Evolutionary conservation across 257 asterid genomes (phyloP).

Genomic region (Echium plantagineum): DNA sequence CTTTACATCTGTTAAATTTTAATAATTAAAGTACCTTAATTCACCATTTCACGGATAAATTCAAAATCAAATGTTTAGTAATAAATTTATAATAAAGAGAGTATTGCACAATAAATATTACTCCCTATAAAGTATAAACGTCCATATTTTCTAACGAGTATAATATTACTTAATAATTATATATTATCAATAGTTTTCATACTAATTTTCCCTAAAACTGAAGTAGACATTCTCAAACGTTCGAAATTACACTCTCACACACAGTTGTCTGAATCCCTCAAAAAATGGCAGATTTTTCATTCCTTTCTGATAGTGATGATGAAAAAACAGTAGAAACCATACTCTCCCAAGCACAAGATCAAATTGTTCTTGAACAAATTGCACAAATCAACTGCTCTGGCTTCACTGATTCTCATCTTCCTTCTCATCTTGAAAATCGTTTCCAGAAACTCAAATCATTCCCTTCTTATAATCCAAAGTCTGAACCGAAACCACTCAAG

Average conservation of each 20-base stretch:
- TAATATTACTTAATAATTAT: no score
- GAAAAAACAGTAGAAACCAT: slow-evolving; percentile 73
- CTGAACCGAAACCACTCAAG: neutral
- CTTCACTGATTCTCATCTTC: slow-evolving; percentile 51
- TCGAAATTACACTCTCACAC: no score
- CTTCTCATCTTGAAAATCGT: slow-evolving; percentile 66
- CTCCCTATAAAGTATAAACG: no score
- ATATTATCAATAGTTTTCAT: neutral
- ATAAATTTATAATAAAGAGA: no score
- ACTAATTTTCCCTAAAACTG: neutral
- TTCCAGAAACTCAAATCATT: slow-evolving; percentile 75
- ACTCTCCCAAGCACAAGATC: slow-evolving; percentile 67
- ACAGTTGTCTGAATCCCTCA: neutral
- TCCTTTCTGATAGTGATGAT: slow-evolving; percentile 67
- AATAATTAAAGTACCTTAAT: no score
- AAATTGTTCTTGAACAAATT: slow-evolving; percentile 61
- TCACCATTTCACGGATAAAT: no score
- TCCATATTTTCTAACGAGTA: no score
- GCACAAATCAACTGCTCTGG: slow-evolving; percentile 73
- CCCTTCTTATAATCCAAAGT: slow-evolving; percentile 40
- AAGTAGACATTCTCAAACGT: neutral
- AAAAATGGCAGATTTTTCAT: slow-evolving; percentile 49
- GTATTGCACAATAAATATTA: no score
- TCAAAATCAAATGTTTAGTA: no score
- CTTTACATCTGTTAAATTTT: no score